These are phyloP conservation scores for Gossypium thurberi DNA, from an alignment of 345 rosid genomes.

Conservation along the genomic window DNA sequence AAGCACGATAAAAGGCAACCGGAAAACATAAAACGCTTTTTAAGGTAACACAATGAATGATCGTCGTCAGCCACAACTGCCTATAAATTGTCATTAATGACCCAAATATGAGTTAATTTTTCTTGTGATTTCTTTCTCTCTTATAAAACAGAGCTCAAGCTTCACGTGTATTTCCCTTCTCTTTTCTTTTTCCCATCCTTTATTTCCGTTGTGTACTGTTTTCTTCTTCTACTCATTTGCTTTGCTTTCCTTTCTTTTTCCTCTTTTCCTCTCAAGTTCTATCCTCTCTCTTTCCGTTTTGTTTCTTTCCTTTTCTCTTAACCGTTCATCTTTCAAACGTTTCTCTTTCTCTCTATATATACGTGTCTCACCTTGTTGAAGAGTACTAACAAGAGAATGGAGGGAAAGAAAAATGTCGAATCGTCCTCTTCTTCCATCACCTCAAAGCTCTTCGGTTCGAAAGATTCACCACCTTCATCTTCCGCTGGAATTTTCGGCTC, in stretches of 20 bases:
- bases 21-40: neutral
- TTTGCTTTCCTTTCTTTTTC: neutral
- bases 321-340: conserved; percentile 21
- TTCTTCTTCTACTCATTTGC: neutral
- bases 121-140: neutral
- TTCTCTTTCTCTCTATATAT: neutral
- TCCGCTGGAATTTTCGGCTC: conserved; percentile 59
- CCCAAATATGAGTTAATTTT: neutral
- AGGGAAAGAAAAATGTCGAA: conserved; percentile 40
- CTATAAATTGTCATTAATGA: neutral
- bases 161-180: conserved; percentile 26
- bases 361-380: conserved; percentile 21
- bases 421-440: conserved; percentile 48
- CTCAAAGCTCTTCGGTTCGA: conserved; percentile 70
- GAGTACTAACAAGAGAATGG: conserved; percentile 37
- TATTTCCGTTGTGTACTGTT: conserved; percentile 11
- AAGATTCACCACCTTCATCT: conserved; percentile 49
- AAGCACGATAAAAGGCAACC: conserved; percentile 1
- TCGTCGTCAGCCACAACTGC: neutral
- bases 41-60: neutral
- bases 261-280: neutral
- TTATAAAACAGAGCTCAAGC: conserved; percentile 14
- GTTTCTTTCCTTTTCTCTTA: conserved; percentile 6
- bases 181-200: neutral
- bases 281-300: neutral